phyloP scores from a whole-genome alignment of 2,329 filamentous ascomycete species.

The Colletotrichum liaoningense region DNA sequence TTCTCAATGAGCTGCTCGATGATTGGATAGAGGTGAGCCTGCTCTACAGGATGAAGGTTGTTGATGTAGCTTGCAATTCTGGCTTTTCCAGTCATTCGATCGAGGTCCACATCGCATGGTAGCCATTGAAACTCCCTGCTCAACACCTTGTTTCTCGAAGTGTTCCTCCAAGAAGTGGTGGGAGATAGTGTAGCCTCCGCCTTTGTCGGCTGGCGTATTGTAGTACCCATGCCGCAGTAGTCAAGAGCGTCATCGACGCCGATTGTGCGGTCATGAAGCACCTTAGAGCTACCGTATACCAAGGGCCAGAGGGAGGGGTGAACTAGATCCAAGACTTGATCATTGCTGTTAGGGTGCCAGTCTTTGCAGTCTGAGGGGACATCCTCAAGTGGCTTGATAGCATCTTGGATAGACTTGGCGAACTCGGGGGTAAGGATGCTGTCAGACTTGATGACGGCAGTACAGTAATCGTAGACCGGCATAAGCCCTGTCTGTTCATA shows the following conservation, averaged over 20 bases:
- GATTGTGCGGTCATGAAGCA: slow-evolving; percentile 43
- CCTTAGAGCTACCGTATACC: slow-evolving; percentile 59
- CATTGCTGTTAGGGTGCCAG: slow-evolving; percentile 70
- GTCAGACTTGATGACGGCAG: slow-evolving; percentile 50
- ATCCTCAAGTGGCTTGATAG: slow-evolving; percentile 60
- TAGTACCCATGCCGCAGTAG: slow-evolving; percentile 47
- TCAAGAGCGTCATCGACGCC: slow-evolving; percentile 51
- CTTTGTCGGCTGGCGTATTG: slow-evolving; percentile 36
- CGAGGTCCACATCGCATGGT: slow-evolving; percentile 60
- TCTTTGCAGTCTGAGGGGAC: slow-evolving; percentile 63
- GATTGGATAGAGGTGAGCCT: slow-evolving; percentile 51
- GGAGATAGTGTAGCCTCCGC: too few species aligned
- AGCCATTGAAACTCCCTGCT: slow-evolving; percentile 55
- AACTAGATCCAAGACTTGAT: slow-evolving; percentile 70
- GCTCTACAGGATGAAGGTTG: slow-evolving; percentile 59
- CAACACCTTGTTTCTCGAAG: not conserved
- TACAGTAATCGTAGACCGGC: slow-evolving; percentile 46
- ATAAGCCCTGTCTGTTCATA: slow-evolving; percentile 47
- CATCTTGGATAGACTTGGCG: slow-evolving; percentile 51
- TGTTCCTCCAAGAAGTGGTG: not conserved
- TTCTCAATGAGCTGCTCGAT: slow-evolving; percentile 54
- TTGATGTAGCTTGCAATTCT: slow-evolving; percentile 65
- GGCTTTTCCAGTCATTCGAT: slow-evolving; percentile 41
- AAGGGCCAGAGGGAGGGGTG: slow-evolving; percentile 74
- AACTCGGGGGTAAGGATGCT: slow-evolving; percentile 39